These are phyloP conservation scores for Cordyceps fumosorosea DNA, from an alignment of 2,329 filamentous ascomycete genomes.

Conservation along the genomic window DNA sequence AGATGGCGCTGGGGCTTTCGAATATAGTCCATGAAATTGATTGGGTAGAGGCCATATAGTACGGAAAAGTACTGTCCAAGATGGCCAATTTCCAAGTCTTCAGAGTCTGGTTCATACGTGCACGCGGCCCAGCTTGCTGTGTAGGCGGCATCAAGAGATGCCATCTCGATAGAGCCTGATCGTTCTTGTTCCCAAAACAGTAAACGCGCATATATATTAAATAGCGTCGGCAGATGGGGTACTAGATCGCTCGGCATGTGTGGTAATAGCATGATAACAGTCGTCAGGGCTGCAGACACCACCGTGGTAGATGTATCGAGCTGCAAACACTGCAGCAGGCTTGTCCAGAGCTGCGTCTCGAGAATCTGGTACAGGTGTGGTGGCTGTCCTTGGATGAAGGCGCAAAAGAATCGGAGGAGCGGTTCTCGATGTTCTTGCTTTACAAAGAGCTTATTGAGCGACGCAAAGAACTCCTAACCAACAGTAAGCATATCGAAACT, in stretches of 20 bases:
- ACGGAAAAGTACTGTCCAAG: constrained; percentile 73
- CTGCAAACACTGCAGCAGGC: constrained; percentile 67
- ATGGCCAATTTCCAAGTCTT: constrained; percentile 58
- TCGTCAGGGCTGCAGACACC: constrained; percentile 67
- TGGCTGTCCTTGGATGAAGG: constrained; percentile 69
- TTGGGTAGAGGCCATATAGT: constrained; percentile 74
- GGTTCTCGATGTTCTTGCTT: constrained; percentile 57
- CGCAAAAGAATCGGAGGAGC: constrained; percentile 59
- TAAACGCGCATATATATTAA: constrained; percentile 74
- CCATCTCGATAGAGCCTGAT: constrained; percentile 31
- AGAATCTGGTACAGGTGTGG: constrained; percentile 70
- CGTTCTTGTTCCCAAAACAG: constrained; percentile 68
- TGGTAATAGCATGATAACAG: constrained; percentile 73
- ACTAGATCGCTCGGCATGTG: constrained; percentile 70
- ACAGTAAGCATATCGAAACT: constrained; percentile 5
- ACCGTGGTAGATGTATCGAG: constrained; percentile 71
- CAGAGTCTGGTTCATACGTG: constrained; percentile 52
- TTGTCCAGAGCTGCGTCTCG: constrained; percentile 64
- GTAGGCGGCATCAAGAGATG: constrained; percentile 33
- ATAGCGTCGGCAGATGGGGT: constrained; percentile 63
- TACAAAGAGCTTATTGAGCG: constrained; percentile 59
- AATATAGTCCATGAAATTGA: constrained; percentile 83
- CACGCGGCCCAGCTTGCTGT: constrained; percentile 55
- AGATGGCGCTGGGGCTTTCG: constrained; percentile 74
- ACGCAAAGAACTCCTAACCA: constrained; percentile 56